Evolutionary conservation across 2,329 filamentous ascomycete genomes (phyloP), one percentile per base, ranked within the genome.

Genomic region (Ascochyta lentis): DNA sequence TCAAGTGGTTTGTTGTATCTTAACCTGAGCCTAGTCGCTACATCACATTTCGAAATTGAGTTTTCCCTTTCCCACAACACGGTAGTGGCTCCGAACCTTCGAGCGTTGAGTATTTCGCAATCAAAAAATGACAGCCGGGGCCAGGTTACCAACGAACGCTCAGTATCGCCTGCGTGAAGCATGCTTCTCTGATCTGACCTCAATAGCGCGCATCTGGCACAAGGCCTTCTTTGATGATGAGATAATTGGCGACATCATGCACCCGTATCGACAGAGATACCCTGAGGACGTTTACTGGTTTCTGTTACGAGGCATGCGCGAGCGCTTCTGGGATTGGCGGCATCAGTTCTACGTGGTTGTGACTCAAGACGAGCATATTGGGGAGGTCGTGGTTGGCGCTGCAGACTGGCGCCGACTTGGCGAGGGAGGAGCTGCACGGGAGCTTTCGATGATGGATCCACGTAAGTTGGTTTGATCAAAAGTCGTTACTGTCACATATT

Each of bases 181-280:
- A 29, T 27, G 13, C 1, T 13, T 65, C 2, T 54, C 56, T 1
- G 69, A 72, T 26, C 49, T 72, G 3, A 26, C 42, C 3, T 40
- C 51, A 2, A 70, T 72, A 42, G 68, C 68, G 6, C 55, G 50
- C 4, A 56, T 63, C 15, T 72, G 68, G 68, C 39, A 61, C 24
- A 35, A 54, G 9, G 70, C 68, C 8, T 74, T 73, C 53, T 70
- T 70, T 29, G 63, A 73, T 35, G 71, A 74, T 51, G 67, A 71
- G 31, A 62, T 73, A 26, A 67, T 74, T 9, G 70, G 71, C 12
- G 48, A 63, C 3, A 49, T 73, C 6, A 72, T 74, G 69, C 71
- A 74, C 57, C 71, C 70, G 1, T 33, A 68, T 29, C 65, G 71
- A 5, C 44, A 69, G 3, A 12, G 68, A 10, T 63, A 67, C 26